These are phyloP conservation scores for Phyllosticta citrichinensis DNA, from an alignment of 2,329 filamentous ascomycete genomes.

Conservation along the genomic window DNA sequence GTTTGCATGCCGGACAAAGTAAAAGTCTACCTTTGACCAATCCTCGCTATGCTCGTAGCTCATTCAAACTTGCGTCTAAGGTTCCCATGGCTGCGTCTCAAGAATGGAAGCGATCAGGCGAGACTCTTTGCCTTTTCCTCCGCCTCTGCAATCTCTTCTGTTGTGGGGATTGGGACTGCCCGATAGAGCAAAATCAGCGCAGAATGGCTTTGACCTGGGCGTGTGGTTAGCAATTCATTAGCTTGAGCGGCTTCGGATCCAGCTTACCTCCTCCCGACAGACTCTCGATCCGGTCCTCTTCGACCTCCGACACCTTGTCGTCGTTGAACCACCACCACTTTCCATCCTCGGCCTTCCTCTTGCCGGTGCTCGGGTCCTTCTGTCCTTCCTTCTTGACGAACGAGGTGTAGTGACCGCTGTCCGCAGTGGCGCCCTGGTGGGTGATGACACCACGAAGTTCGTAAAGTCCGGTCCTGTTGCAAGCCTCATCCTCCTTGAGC, in stretches of 20 bases:
- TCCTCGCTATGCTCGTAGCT: constrained; percentile 7
- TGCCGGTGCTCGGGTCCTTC: constrained; percentile 65
- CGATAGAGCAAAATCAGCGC: constrained; percentile 72
- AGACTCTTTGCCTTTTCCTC: background rate
- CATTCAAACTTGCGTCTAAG: constrained; percentile 7
- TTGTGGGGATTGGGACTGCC: constrained; percentile 45
- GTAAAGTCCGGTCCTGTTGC: constrained; percentile 91
- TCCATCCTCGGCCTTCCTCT: constrained; percentile 71
- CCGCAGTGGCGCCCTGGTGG: constrained; percentile 91
- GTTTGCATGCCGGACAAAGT: background rate
- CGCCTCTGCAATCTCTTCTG: constrained; percentile 5
- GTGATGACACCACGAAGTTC: constrained; percentile 91
- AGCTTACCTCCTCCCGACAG: constrained; percentile 72
- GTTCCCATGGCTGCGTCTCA: background rate
- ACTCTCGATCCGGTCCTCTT: constrained; percentile 80
- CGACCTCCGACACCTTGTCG: constrained; percentile 89
- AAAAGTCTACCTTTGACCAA: background rate
- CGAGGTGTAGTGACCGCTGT: constrained; percentile 95
- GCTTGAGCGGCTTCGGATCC: background rate
- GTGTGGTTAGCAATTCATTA: constrained; percentile 13
- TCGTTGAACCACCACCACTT: constrained; percentile 99
- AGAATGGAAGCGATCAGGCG: background rate
- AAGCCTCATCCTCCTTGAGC: constrained; percentile 64
- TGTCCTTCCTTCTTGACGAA: constrained; percentile 86
- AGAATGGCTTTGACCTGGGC: constrained; percentile 60